Base-by-base conservation (phyloP, 169 alveolate genomes). In the Plasmodium ovale region DNA sequence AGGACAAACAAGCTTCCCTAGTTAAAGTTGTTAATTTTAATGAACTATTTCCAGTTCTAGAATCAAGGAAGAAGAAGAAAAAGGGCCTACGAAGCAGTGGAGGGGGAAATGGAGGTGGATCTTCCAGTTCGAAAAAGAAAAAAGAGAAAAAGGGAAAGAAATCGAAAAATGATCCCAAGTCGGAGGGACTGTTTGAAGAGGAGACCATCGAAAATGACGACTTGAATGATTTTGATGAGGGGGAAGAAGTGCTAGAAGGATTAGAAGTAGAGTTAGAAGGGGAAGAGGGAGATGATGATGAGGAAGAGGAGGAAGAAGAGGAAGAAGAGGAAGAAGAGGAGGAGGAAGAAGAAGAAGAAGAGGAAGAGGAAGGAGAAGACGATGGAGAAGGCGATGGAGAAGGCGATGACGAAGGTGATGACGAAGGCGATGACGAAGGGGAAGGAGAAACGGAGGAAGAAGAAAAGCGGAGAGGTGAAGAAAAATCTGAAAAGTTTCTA, bases 41-140 rank as follows among this genome's bases (percentile, higher is more conserved):
- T 67, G 91, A 85, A 12, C 25, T 85, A 16, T 85, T 85, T 58
- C 91, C 91, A 7, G 39, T 42, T 33, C 0, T 85, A 21, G 73
- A 54, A 35, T n/a, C 3, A 10, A 65, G 49, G 10, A 49, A 42
- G 27, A 71, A 65, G 29, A 21, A 16, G 19, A 79, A 65, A 44
- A n/a, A n/a, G n/a, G n/a, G n/a, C n/a, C n/a, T n/a, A n/a, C n/a
- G n/a, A n/a, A 79, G 27, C 29, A 64, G 62, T 62, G 65, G 33
- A 19, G 89, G 39, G 1, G 29, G 68, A 27, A 23, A 27, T 54
- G n/a, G n/a, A n/a, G n/a, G n/a, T n/a, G n/a, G n/a, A n/a, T n/a
- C n/a, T n/a, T n/a, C n/a, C n/a, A n/a, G n/a, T n/a, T 65, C 84
- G 2, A 79, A 64, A 58, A 79, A 67, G 16, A 79, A 27, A 21